Evolutionary conservation across 2,329 filamentous ascomycete species (phyloP).

Genomic region (Microdochium nivale): DNA sequence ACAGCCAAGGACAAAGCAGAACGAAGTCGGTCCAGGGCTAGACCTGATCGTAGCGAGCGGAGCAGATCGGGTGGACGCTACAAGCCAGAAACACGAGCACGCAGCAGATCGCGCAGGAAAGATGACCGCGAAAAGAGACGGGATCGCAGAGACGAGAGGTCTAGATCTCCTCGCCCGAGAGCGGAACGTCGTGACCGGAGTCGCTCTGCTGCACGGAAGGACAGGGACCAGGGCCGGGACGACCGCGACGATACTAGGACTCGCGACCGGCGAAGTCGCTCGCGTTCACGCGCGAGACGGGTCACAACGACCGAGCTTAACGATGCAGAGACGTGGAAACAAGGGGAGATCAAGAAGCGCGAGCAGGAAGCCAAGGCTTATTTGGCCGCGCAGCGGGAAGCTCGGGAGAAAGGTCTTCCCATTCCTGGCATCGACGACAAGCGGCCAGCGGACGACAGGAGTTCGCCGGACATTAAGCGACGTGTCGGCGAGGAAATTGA

Average conservation of each 20-base stretch:
- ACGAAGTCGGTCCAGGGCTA: constrained; percentile 12
- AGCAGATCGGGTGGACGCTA: constrained; percentile 19
- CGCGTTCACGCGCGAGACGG: constrained; percentile 33
- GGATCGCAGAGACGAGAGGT: constrained; percentile 15
- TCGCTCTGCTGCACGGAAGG: constrained; percentile 8
- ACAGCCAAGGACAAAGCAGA: constrained; percentile 1
- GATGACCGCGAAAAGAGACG: constrained; percentile 13
- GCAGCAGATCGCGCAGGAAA: constrained; percentile 16
- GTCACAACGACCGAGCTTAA: constrained; percentile 32
- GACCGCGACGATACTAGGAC: constrained; percentile 8
- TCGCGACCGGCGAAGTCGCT: constrained; percentile 21
- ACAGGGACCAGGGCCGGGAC: constrained; percentile 5
- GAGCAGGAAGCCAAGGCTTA: constrained; percentile 58
- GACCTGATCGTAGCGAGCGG: constrained; percentile 15
- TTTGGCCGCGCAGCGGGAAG: constrained; percentile 52
- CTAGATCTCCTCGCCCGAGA: constrained; percentile 18
- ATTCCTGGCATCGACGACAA: constrained; percentile 50
- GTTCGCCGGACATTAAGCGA: constrained; percentile 32
- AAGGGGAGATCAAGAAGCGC: constrained; percentile 51
- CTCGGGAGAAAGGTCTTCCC: constrained; percentile 48
- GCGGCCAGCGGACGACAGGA: constrained; percentile 29
- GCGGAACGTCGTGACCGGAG: constrained; percentile 16
- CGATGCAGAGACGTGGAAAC: constrained; percentile 45
- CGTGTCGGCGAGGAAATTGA: constrained; percentile 33
- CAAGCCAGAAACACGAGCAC: constrained; percentile 14